Base-by-base conservation (phyloP, 805 yeast genomes). In the Nakazawaea holstii region DNA sequence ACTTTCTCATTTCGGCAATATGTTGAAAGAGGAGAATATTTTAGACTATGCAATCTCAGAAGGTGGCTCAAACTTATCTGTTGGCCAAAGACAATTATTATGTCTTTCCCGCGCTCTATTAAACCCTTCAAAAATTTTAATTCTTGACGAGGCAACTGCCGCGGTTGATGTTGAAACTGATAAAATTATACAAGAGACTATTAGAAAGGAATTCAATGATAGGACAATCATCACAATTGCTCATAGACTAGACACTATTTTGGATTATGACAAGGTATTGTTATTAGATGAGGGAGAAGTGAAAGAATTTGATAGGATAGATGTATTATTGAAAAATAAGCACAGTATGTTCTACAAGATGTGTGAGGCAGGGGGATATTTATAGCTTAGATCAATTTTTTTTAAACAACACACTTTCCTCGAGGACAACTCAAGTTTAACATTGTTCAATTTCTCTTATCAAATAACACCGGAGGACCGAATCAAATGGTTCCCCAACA, bases 121-220 rank as follows among this genome's bases (percentile, higher is more conserved):
- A 54, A 80, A 81, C 51, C 75, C 79, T 28, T 85, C 95, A 0
- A 83, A 77, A 53, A 80, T 90, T 11, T 69, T 90, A 52, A 72
- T 90, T 13, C 68, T 89, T 49, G 96, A 90, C 58, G 96, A 89
- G 67, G 96, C 89, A 6, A 83, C 89, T 4, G 94, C 96, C 0
- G 88, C 95, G 11, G 94, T 88, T 29, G 96, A 89, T 62, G 87
- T 85, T 14, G 88, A 87, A 61, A 88, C 96, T 1, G 96, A 89
- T 59, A 73, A 77, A 53, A 72, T 87, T 45, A 75, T 88, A 37
- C 96, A 88, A 66, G 80, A 82, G 55, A 88, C 96, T 0, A 87
- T 89, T 41, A 75, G 95, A 53, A 60, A 68, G 5, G 85, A 80
- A 59, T 89, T 89, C 61, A 73, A 69, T 42, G 80, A 84, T 52